Conservation (phyloP, 129 eudicot species). For the Smallanthus sonchifolius region DNA sequence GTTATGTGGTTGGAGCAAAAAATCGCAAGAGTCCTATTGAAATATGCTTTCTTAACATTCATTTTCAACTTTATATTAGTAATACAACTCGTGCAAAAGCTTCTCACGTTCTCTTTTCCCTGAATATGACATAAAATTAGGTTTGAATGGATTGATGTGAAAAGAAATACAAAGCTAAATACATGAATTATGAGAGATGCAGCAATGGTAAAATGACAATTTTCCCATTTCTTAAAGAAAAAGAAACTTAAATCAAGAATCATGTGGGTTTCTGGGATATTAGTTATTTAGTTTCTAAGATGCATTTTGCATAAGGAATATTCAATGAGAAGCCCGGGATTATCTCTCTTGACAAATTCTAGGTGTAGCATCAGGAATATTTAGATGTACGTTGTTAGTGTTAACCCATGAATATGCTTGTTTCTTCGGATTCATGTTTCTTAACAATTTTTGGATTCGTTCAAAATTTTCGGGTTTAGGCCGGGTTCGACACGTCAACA, state of each 20-base stretch:
- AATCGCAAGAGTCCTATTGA: slow-evolving; percentile 12
- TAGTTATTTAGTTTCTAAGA: not conserved
- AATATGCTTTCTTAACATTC: slow-evolving; percentile 20
- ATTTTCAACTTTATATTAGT: slow-evolving; percentile 23
- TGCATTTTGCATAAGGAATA: not conserved
- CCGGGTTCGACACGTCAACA: no score
- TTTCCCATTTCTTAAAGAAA: not conserved
- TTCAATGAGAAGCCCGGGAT: no score
- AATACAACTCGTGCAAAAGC: slow-evolving; percentile 21
- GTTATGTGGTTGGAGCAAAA: not conserved
- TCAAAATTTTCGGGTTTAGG: no score
- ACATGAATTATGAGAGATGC: not conserved
- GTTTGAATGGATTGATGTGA: not conserved
- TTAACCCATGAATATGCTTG: no score
- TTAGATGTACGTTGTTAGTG: no score
- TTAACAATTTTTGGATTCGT: no score
- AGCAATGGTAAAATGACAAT: not conserved
- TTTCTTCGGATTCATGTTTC: no score
- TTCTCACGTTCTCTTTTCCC: slow-evolving; percentile 19
- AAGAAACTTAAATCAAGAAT: slow-evolving; percentile 13
- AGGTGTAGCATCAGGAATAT: no score
- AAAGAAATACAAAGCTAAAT: not conserved
- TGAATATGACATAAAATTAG: slow-evolving; percentile 22
- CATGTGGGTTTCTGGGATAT: not conserved
- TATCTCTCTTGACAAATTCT: no score